Evolutionary conservation across 1,139 yeast genomes (phyloP).

Genomic region (Yamadazyma friedrichii): DNA sequence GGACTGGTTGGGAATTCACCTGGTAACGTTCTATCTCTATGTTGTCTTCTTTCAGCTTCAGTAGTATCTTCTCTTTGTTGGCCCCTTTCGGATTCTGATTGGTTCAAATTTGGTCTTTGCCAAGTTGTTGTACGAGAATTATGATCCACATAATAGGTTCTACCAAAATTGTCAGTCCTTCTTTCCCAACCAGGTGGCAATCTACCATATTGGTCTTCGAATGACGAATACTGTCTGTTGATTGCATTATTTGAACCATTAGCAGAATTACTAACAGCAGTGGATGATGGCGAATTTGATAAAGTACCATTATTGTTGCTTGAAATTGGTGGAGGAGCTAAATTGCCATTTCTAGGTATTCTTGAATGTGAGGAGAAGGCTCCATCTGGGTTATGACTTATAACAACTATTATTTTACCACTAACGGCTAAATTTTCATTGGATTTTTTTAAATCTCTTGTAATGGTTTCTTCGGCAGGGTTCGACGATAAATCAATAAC

Average conservation of each 20-base stretch:
- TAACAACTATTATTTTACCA: conserved; percentile 83
- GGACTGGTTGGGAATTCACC: conserved; percentile 56
- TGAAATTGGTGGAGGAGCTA: conserved; percentile 8
- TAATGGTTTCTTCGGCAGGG: conserved; percentile 77
- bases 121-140: conserved; percentile 97
- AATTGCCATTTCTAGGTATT: conserved; percentile 7
- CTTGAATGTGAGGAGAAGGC: neutral
- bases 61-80: conserved; percentile 60
- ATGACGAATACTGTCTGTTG: conserved; percentile 76
- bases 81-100: conserved; percentile 65
- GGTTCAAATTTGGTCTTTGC: conserved; percentile 88
- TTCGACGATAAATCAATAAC: conserved; percentile 69
- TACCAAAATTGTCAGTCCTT: conserved; percentile 93
- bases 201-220: conserved; percentile 95
- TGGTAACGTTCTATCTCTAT: conserved; percentile 86
- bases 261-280: conserved; percentile 11
- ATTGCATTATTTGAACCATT: conserved; percentile 7
- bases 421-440: conserved; percentile 90
- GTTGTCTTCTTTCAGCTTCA: conserved; percentile 87
- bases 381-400: conserved; percentile 41
- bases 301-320: conserved; percentile 3
- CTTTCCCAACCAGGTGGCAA: conserved; percentile 99
- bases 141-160: conserved; percentile 97
- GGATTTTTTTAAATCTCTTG: conserved; percentile 87
- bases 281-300: conserved; percentile 11